Percentiles rank a stretch among this genome's conserved stretches.
phyloP scores from a whole-genome alignment of 352 stramenopile genomes.

The Phytophthora multivora region DNA sequence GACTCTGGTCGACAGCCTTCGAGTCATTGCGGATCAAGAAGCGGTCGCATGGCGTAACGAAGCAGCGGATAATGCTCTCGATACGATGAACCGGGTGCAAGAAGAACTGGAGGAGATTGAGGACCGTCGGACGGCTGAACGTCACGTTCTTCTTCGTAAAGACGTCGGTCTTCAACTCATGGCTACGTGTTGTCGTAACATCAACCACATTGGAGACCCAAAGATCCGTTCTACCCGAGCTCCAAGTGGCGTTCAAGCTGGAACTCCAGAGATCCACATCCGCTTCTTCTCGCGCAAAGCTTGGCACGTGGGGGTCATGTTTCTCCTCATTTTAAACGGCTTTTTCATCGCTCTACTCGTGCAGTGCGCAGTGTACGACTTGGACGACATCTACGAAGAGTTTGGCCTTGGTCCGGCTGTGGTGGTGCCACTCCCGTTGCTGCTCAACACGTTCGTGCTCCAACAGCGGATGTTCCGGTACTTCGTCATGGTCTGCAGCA shows the following conservation, averaged over 20 bases:
- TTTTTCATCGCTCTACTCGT: conserved; percentile 68
- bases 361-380: conserved; percentile 63
- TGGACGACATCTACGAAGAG: conserved; percentile 39
- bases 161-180: conserved; percentile 32
- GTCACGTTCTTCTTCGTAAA: conserved; percentile 19
- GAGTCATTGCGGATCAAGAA: conserved; percentile 27
- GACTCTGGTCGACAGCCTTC: conserved; percentile 13
- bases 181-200: conserved; percentile 24
- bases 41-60: conserved; percentile 19
- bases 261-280: conserved; percentile 20
- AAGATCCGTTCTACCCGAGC: conserved; percentile 1
- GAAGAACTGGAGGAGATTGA: conserved; percentile 32
- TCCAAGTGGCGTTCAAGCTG: conserved; percentile 10
- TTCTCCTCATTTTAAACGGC: conserved; percentile 72
- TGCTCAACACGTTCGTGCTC: conserved; percentile 67
- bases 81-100: conserved; percentile 28
- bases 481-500: conserved; percentile 64
- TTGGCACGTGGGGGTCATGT: conserved; percentile 69
- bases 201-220: conserved; percentile 9
- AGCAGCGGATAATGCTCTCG: conserved; percentile 20
- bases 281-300: conserved; percentile 67
- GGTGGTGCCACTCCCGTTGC: conserved; percentile 41
- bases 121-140: conserved; percentile 17
- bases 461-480: conserved; percentile 64
- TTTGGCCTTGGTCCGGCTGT: conserved; percentile 33